A percentile compares a stretch with the other conserved stretches of the same genome.
phyloP scores from a whole-genome alignment of 2,329 filamentous ascomycete genomes.

The Diplodia intermedia region DNA sequence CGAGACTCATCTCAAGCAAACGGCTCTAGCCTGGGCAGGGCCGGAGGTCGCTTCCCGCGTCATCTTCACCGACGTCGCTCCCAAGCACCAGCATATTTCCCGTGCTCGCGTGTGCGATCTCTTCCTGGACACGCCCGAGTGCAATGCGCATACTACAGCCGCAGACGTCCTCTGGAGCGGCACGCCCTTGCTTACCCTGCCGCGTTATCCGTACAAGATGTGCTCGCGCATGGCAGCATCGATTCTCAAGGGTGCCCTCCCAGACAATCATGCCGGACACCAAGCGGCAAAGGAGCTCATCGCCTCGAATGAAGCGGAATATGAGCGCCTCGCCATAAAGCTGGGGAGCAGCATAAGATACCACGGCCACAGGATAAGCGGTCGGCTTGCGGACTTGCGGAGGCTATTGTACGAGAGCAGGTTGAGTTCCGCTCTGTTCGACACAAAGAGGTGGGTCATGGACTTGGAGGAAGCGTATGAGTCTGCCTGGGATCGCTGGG shows the following conservation, averaged over 20 bases:
- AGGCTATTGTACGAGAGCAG: conserved; percentile 82
- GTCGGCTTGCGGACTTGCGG: conserved; percentile 79
- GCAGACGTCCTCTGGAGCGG: conserved; percentile 97
- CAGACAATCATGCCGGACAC: conserved; percentile 70
- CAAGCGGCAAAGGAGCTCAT: conserved; percentile 77
- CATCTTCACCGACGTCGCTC: conserved; percentile 94
- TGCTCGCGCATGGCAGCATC: conserved; percentile 97
- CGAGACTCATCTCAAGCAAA: conserved; percentile 81
- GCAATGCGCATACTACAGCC: conserved; percentile 96
- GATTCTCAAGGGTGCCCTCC: conserved; percentile 87
- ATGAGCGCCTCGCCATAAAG: conserved; percentile 68
- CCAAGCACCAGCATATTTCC: conserved; percentile 92
- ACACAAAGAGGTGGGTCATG: conserved; percentile 87
- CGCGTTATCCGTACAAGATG: conserved; percentile 97
- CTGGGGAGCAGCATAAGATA: conserved; percentile 45
- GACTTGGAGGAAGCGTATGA: conserved; percentile 90
- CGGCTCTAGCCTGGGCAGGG: conserved; percentile 83
- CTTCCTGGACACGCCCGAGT: conserved; percentile 96
- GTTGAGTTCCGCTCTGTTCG: conserved; percentile 87
- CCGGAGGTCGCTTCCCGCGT: conserved; percentile 84
- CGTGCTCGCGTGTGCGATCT: conserved; percentile 91
- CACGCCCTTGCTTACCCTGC: conserved; percentile 87
- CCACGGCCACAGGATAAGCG: conserved; percentile 50
- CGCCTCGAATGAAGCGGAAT: conserved; percentile 77
- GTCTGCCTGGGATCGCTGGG: conserved; percentile 88